phyloP scores from a whole-genome alignment of 352 stramenopile genomes.

The Phytophthora foliorum region DNA sequence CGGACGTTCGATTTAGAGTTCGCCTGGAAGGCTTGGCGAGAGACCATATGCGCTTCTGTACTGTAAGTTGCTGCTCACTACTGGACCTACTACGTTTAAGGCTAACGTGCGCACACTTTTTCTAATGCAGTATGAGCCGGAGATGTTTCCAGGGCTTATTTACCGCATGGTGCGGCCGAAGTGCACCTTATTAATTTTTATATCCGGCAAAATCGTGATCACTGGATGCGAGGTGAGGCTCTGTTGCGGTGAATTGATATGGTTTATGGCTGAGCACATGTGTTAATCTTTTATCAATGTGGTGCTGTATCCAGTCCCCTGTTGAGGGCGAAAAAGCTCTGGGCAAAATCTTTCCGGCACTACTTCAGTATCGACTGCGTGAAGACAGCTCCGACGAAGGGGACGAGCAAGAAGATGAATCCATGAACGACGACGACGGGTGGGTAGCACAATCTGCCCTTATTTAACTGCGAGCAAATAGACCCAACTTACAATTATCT shows the following conservation, averaged over 20 bases:
- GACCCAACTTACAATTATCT: constrained; percentile 36
- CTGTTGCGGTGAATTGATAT: not conserved
- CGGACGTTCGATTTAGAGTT: constrained; percentile 92
- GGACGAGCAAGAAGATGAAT: constrained; percentile 23
- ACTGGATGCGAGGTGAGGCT: constrained; percentile 89
- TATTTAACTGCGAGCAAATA: constrained; percentile 42
- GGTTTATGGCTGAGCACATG: not conserved
- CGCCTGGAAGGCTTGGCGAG: constrained; percentile 77
- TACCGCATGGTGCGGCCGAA: constrained; percentile 98
- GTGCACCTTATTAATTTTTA: constrained; percentile 99
- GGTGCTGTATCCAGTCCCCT: constrained; percentile 23
- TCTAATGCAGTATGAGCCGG: constrained; percentile 94
- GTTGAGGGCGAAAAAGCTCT: constrained; percentile 55
- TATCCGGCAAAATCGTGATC: constrained; percentile 98
- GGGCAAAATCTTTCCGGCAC: constrained; percentile 65
- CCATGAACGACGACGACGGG: constrained; percentile 21
- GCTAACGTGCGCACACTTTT: not conserved
- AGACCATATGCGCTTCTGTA: constrained; percentile 73
- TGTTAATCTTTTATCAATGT: not conserved
- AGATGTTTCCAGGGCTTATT: constrained; percentile 99
- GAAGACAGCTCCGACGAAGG: constrained; percentile 39
- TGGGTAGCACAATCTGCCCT: constrained; percentile 31
- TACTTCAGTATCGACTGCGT: constrained; percentile 58
- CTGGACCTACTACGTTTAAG: not conserved
- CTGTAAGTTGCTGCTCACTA: constrained; percentile 43